A percentile compares a stretch with the other conserved stretches of the same genome.
Conservation (phyloP, 345 rosid genomes). For the Corchorus capsularis region DNA sequence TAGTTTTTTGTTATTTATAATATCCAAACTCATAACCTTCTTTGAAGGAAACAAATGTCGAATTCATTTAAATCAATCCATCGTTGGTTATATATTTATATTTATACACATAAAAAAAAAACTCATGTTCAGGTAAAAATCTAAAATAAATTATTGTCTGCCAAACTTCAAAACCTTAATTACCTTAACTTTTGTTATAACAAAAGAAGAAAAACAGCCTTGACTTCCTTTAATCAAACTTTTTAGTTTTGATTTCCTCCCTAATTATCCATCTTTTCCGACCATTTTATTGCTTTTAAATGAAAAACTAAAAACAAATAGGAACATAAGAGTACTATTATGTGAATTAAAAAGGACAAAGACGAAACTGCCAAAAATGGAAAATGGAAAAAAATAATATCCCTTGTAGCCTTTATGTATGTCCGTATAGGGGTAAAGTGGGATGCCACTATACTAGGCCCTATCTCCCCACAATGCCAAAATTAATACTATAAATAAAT, state of each 20-base stretch:
- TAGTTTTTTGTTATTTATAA: too few relatives aligned
- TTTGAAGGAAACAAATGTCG: too few relatives aligned
- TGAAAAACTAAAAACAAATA: neutral
- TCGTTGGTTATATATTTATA: too few relatives aligned
- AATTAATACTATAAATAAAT: neutral
- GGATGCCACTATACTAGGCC: neutral
- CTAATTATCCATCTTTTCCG: constrained; percentile 7
- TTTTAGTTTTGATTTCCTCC: too few relatives aligned
- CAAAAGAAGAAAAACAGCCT: too few relatives aligned
- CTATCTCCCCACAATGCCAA: neutral
- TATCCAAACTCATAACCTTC: too few relatives aligned
- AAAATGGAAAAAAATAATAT: neutral
- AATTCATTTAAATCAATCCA: too few relatives aligned
- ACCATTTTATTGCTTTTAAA: neutral
- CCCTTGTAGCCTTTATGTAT: neutral
- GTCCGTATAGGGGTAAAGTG: neutral
- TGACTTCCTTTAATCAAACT: neutral
- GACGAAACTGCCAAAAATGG: neutral
- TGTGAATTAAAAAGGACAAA: neutral
- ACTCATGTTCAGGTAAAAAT: too few relatives aligned
- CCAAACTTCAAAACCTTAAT: neutral
- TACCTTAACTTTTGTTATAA: too few relatives aligned
- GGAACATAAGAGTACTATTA: neutral
- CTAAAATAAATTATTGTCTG: neutral
- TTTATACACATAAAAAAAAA: too few relatives aligned